Percentiles rank a stretch among this genome's conserved stretches.
Evolutionary conservation across 225 moss, liverwort and hornwort species (phyloP).

Genomic region (Asterella californica): DNA sequence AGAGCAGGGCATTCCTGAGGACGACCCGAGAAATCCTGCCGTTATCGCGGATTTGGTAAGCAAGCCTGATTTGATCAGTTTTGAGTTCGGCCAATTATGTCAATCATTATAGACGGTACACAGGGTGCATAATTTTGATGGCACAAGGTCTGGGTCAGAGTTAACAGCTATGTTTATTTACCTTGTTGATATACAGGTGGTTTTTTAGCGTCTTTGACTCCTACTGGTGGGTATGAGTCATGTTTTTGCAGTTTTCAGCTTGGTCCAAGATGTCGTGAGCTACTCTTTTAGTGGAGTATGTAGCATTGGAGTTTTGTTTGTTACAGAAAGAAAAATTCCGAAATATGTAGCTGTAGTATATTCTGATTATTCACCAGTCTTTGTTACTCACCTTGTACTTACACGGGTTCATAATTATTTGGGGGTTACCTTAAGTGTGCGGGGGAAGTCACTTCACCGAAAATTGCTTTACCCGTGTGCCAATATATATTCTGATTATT

Average conservation of each 20-base stretch:
- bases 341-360: too few relatives aligned
- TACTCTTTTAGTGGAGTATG: not conserved
- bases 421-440: too few relatives aligned
- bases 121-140: too few relatives aligned
- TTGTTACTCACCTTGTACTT: too few relatives aligned
- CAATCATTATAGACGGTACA: too few relatives aligned
- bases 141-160: not conserved
- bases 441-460: too few relatives aligned
- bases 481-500: too few relatives aligned
- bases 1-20: constrained; percentile 98
- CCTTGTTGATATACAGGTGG: not conserved
- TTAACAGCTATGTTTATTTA: not conserved
- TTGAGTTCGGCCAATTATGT: not conserved
- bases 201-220: not conserved
- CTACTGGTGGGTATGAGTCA: too few relatives aligned
- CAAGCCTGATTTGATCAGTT: not conserved
- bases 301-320: too few relatives aligned
- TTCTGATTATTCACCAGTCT: not conserved
- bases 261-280: not conserved
- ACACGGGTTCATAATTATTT: too few relatives aligned
- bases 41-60: constrained; percentile 96
- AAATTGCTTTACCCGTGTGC: too few relatives aligned
- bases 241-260: not conserved
- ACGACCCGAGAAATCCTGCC: constrained; percentile 95
- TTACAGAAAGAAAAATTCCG: too few relatives aligned